These are phyloP conservation scores for Arabidopsis hybrid DNA, from an alignment of 441 rosid species.

Conservation along the genomic window DNA sequence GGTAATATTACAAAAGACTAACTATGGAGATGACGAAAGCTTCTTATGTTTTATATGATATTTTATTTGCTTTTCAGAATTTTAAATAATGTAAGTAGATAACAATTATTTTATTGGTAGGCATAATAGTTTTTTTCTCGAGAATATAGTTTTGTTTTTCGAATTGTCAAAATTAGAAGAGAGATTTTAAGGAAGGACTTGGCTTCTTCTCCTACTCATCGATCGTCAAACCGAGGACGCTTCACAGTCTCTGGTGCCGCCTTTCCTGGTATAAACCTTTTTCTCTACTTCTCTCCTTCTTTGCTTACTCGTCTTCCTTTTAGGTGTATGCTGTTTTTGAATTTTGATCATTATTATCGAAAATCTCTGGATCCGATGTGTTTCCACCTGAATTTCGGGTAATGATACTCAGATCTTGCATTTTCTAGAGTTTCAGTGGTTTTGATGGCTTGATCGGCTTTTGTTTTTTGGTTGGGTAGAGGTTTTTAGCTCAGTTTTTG, in stretches of 20 bases:
- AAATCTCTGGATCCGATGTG: slow-evolving; percentile 45
- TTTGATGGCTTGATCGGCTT: slow-evolving; percentile 39
- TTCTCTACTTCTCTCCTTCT: slow-evolving; percentile 6
- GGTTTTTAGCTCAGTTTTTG: slow-evolving; percentile 26
- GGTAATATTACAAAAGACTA: background rate
- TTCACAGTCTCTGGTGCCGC: slow-evolving; percentile 30
- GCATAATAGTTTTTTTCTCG: background rate
- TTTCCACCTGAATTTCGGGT: slow-evolving; percentile 27
- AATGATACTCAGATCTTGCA: slow-evolving; percentile 40
- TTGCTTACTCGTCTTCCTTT: background rate
- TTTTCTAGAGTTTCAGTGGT: slow-evolving; percentile 13
- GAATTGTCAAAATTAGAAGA: slow-evolving; percentile 34
- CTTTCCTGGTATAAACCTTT: slow-evolving; percentile 10
- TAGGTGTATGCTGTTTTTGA: slow-evolving; percentile 6
- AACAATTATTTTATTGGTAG: slow-evolving; percentile 7
- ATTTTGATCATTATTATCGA: background rate
- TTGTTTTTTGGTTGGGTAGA: slow-evolving; percentile 3
- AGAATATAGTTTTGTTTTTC: background rate
- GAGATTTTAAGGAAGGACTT: slow-evolving; percentile 42
- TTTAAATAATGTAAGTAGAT: background rate
- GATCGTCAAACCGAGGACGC: slow-evolving; percentile 42
- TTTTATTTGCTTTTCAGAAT: background rate
- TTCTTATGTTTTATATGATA: background rate
- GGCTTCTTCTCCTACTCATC: slow-evolving; percentile 38
- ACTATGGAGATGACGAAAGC: background rate